Base-by-base conservation (phyloP, 2,329 filamentous ascomycete species). In the Dothidotthia symphoricarpi region DNA sequence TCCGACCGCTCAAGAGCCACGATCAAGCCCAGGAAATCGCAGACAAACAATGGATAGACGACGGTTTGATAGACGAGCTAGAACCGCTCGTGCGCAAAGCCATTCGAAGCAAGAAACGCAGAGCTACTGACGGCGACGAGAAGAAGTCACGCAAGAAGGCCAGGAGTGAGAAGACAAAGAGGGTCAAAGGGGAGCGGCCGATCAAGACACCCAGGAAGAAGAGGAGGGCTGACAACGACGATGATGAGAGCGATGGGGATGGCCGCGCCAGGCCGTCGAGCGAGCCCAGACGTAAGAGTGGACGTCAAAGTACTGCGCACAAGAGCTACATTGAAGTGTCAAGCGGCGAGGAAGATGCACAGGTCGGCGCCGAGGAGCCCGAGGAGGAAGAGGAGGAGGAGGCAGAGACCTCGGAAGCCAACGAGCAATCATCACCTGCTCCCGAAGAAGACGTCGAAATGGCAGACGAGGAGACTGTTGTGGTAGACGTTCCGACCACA, bases 21-120 rank as follows among this genome's bases (percentile, higher is more conserved):
- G 80, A 84, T 19, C 78, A 82, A 32, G 90, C 90, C 1, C 86
- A 93, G 59, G 81, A 87, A 55, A 89, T 95, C 58, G 88, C 90
- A 0, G 83, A 88, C 64, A 94, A 85, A 72, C 83, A 85, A 41
- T 95, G 86, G 62, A 76, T 95, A 9, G 84, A 88, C 1, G 84
- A 89, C 11, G 85, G 83, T 16, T 67, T 75, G 13, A 85, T 88
- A 27, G 85, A 90, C 42, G 76, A 79, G 36, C 73, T 97, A 17
- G 90, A 96, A 51, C 80, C 82, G 14, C 66, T 89, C 30, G 87
- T 96, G 42, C 82, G 83, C 55, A 82, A 66, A 27, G 72, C 70
- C 12, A 70, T 94, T 64, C 88, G 84, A 73, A 73, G 71, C 19
- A 80, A 74, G 68, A 75, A 74, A 59, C 45, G 61, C 19, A 64